Evolutionary conservation across 495 filamentous ascomycete genomes (phyloP).

Genomic region (Penicillium macrosclerotiorum): DNA sequence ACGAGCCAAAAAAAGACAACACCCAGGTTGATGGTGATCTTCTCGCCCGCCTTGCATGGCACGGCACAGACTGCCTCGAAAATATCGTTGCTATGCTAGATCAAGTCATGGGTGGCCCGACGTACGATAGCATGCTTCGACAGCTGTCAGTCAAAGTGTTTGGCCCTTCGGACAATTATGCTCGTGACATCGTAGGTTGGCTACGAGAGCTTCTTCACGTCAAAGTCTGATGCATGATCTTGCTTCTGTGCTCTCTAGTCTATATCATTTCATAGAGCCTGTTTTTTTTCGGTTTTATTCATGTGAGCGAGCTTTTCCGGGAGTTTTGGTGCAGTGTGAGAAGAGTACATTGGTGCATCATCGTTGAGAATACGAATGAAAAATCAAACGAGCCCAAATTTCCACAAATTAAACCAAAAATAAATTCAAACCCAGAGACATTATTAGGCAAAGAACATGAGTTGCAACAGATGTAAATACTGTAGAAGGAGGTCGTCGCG

Average conservation of each 20-base stretch:
- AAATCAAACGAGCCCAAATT: no score
- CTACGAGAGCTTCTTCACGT: slow-evolving; percentile 16
- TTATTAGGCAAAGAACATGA: no score
- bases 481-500: not conserved
- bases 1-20: slow-evolving; percentile 31
- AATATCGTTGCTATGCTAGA: slow-evolving; percentile 28
- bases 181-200: slow-evolving; percentile 11
- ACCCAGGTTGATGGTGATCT: slow-evolving; percentile 72
- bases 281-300: no score
- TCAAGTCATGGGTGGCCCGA: not conserved
- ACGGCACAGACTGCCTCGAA: slow-evolving; percentile 42
- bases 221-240: not conserved
- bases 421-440: no score
- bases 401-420: no score
- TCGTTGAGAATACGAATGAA: no score
- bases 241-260: not conserved
- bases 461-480: no score
- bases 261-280: no score
- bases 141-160: slow-evolving; percentile 2
- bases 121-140: not conserved
- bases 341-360: no score
- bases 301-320: no score
- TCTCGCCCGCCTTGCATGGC: slow-evolving; percentile 51
- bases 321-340: no score
- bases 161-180: slow-evolving; percentile 5